phyloP scores from a whole-genome alignment of 768 basidiomycete species.

The Phaffia tasmanica region DNA sequence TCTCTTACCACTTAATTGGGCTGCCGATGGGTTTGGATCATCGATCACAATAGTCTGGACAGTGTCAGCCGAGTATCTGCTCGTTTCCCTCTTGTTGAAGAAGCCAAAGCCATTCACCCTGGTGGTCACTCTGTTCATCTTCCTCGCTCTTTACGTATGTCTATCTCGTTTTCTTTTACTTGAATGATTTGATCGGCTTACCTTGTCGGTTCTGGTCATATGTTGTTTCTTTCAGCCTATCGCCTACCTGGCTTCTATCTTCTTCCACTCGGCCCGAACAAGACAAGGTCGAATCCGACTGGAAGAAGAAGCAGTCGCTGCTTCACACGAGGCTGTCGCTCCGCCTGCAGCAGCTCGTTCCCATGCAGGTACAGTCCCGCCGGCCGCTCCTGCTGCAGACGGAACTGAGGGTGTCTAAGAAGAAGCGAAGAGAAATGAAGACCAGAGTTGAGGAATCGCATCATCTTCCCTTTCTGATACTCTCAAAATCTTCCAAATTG shows the following conservation, averaged over 20 bases:
- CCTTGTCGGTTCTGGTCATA: not conserved
- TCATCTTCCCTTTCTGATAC: too few relatives aligned
- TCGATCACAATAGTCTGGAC: slow-evolving; percentile 28
- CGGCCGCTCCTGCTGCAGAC: too few relatives aligned
- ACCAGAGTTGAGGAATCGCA: too few relatives aligned
- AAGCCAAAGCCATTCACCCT: slow-evolving; percentile 36
- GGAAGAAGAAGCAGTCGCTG: slow-evolving; percentile 20
- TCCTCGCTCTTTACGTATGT: slow-evolving; percentile 35
- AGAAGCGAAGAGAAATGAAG: too few relatives aligned
- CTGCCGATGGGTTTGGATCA: too few relatives aligned
- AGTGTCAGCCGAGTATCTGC: slow-evolving; percentile 28
- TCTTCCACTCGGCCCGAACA: slow-evolving; percentile 6
- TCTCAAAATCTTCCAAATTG: too few relatives aligned
- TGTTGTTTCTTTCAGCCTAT: not conserved
- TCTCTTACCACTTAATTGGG: not conserved
- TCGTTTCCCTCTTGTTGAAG: slow-evolving; percentile 34
- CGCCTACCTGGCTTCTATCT: slow-evolving; percentile 9
- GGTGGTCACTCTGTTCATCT: slow-evolving; percentile 37
- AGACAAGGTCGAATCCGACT: slow-evolving; percentile 22
- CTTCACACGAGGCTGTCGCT: slow-evolving; percentile 4
- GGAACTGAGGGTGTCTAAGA: too few relatives aligned
- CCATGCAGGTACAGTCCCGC: too few relatives aligned
- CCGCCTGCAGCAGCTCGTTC: not conserved
- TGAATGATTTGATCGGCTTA: too few relatives aligned
- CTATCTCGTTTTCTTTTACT: not conserved